Evolutionary conservation across 352 stramenopile species (phyloP).

Genomic region (Phytophthora lateralis): DNA sequence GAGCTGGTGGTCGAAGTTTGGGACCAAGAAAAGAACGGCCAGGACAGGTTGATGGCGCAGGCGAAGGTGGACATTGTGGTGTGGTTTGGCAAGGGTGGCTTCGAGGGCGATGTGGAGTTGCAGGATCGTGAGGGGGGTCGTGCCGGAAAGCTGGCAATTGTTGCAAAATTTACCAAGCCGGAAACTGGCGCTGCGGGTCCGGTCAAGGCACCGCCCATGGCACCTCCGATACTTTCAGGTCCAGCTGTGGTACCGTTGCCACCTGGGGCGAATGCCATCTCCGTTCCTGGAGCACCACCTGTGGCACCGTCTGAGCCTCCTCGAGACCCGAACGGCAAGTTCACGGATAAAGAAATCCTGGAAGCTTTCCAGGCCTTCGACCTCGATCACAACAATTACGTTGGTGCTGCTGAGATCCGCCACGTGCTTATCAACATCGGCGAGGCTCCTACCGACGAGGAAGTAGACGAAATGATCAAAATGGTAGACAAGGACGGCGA

Average conservation of each 20-base stretch:
- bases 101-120: slow-evolving; percentile 92
- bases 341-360: slow-evolving; percentile 96
- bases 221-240: slow-evolving; percentile 66
- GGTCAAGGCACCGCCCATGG: slow-evolving; percentile 59
- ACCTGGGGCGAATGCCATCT: slow-evolving; percentile 59
- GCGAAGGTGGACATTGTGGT: slow-evolving; percentile 91
- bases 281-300: slow-evolving; percentile 51
- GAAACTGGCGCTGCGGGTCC: slow-evolving; percentile 36
- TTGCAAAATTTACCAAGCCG: slow-evolving; percentile 87
- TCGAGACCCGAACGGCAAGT: slow-evolving; percentile 94
- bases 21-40: slow-evolving; percentile 88
- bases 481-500: slow-evolving; percentile 96
- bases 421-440: slow-evolving; percentile 97
- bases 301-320: slow-evolving; percentile 72
- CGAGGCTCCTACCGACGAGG: slow-evolving; percentile 94
- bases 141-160: slow-evolving; percentile 86
- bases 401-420: slow-evolving; percentile 93
- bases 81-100: slow-evolving; percentile 93
- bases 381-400: slow-evolving; percentile 96
- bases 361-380: slow-evolving; percentile 95
- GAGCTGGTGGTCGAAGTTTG: slow-evolving; percentile 92
- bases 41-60: slow-evolving; percentile 94
- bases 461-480: slow-evolving; percentile 97
- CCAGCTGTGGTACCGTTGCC: slow-evolving; percentile 65
- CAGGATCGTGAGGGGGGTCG: slow-evolving; percentile 79